These are phyloP conservation scores for Wickerhamiella kurtzmanii DNA, from an alignment of 805 yeast species.

Conservation along the genomic window DNA sequence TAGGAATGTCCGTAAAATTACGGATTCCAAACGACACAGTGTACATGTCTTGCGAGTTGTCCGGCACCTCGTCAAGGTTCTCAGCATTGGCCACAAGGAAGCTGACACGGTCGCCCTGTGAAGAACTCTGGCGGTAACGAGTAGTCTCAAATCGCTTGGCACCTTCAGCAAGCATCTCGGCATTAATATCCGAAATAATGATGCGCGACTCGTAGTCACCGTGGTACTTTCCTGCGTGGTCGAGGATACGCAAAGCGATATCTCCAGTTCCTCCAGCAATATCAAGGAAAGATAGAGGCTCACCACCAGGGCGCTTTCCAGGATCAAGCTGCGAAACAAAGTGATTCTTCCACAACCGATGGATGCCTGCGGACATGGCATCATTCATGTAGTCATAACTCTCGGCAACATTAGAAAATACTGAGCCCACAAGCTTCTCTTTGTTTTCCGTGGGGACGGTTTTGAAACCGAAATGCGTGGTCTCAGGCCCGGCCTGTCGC, in stretches of 20 bases:
- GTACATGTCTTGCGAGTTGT: constrained; percentile 83
- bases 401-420: constrained; percentile 87
- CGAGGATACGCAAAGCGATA: constrained; percentile 87
- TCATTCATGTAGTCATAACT: constrained; percentile 96
- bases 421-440: constrained; percentile 59
- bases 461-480: constrained; percentile 90
- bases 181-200: constrained; percentile 89
- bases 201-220: constrained; percentile 65
- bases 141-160: constrained; percentile 49
- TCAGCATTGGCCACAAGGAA: constrained; percentile 92
- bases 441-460: constrained; percentile 70
- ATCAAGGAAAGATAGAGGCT: constrained; percentile 78
- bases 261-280: constrained; percentile 99
- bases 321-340: constrained; percentile 81
- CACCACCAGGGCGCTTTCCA: constrained; percentile 77
- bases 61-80: constrained; percentile 65
- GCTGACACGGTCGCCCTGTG: constrained; percentile 56
- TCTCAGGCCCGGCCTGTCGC: constrained; percentile 18
- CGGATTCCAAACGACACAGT: constrained; percentile 96
- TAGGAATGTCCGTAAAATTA: constrained; percentile 88
- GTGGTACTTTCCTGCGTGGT: constrained; percentile 70
- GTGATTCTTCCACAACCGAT: constrained; percentile 88
- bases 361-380: constrained; percentile 92
- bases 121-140: constrained; percentile 26
- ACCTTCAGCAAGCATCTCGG: constrained; percentile 93